These are phyloP conservation scores for Endogone sp. DNA, from an alignment of 192 early-diverging fungal genomes.

Conservation along the genomic window DNA sequence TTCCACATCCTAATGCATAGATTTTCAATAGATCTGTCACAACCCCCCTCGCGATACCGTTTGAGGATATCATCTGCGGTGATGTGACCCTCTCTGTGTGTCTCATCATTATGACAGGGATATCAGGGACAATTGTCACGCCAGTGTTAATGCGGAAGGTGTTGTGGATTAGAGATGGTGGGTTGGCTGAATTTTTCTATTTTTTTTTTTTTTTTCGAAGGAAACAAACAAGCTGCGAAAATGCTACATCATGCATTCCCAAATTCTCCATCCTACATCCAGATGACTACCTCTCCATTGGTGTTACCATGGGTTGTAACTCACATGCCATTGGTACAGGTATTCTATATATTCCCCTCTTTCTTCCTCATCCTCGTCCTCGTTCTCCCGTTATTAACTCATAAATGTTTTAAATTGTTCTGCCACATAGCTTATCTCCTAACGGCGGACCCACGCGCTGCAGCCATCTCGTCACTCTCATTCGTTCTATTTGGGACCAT, in stretches of 20 bases:
- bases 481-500: constrained; percentile 17
- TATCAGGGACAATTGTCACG: constrained; percentile 13
- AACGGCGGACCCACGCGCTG: constrained; percentile 1
- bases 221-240: too few species aligned
- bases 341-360: neutral
- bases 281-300: constrained; percentile 23
- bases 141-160: neutral
- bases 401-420: too few species aligned
- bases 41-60: constrained; percentile 20
- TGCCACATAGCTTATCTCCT: neutral
- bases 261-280: neutral
- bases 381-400: neutral
- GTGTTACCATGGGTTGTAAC: constrained; percentile 18
- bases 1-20: neutral
- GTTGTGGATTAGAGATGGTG: constrained; percentile 2
- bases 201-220: too few species aligned
- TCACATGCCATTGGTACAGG: constrained; percentile 23
- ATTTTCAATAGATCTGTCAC: constrained; percentile 5
- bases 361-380: neutral
- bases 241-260: neutral
- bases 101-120: constrained; percentile 16
- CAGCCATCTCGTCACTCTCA: constrained; percentile 12
- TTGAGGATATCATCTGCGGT: constrained; percentile 6
- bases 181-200: neutral
- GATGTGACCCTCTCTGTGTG: constrained; percentile 17